phyloP scores from a whole-genome alignment of 768 basidiomycete genomes.

The Termitomyces sp. region DNA sequence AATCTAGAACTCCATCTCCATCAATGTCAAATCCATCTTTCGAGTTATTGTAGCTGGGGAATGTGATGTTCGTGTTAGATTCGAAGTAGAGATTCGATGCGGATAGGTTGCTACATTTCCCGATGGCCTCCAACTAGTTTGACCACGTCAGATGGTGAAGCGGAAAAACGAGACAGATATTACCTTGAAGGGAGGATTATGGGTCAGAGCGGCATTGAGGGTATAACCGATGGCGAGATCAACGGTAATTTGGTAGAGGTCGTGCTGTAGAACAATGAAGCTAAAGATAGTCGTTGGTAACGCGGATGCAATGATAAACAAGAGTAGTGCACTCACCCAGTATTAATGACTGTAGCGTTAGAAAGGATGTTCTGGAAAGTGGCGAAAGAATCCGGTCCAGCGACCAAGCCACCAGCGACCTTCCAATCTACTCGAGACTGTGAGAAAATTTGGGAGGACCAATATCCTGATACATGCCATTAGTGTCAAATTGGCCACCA shows the following conservation, averaged over 20 bases:
- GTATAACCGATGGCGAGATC: conserved; percentile 89
- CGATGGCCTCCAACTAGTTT: conserved; percentile 63
- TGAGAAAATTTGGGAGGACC: neutral
- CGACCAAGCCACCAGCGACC: conserved; percentile 71
- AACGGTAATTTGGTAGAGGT: conserved; percentile 79
- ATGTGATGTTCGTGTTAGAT: conserved; percentile 65
- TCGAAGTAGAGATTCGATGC: conserved; percentile 75
- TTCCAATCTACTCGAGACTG: conserved; percentile 62
- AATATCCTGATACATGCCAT: conserved; percentile 37
- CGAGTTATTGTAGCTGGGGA: conserved; percentile 46
- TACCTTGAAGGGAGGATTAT: conserved; percentile 62
- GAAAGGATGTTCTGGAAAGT: conserved; percentile 72
- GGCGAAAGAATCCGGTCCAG: conserved; percentile 56
- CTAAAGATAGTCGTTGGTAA: conserved; percentile 23
- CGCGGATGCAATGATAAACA: neutral
- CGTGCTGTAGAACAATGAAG: conserved; percentile 89
- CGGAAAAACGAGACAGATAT: conserved; percentile 9
- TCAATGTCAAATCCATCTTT: conserved; percentile 29
- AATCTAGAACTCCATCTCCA: conserved; percentile 31
- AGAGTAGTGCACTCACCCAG: conserved; percentile 39
- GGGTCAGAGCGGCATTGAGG: conserved; percentile 65
- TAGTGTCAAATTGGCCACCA: conserved; percentile 61
- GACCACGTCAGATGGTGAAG: neutral
- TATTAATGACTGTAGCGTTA: conserved; percentile 54
- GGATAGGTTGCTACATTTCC: conserved; percentile 64